phyloP scores from a whole-genome alignment of 768 basidiomycete genomes.

The Stropharia rugosoannulata region DNA sequence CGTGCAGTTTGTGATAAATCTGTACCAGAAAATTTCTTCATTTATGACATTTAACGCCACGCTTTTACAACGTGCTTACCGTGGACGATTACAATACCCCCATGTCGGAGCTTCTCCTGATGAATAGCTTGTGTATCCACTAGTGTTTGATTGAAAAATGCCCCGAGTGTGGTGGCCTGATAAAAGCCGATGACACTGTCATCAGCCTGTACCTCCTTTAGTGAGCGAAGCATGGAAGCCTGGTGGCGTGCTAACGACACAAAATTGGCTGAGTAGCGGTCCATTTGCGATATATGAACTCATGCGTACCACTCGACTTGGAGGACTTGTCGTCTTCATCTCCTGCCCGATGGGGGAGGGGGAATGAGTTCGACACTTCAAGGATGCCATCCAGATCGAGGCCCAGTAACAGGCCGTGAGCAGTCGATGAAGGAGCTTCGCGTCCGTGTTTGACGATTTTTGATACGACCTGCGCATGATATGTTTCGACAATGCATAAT shows the following conservation, averaged over 20 bases:
- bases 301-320: conserved; percentile 65
- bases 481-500: background rate
- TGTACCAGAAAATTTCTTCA: conserved; percentile 27
- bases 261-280: conserved; percentile 1
- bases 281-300: conserved; percentile 6
- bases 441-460: conserved; percentile 94
- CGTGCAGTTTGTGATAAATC: conserved; percentile 77
- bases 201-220: conserved; percentile 90
- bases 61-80: conserved; percentile 43
- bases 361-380: conserved; percentile 90
- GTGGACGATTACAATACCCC: conserved; percentile 83
- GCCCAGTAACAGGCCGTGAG: conserved; percentile 85
- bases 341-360: conserved; percentile 67
- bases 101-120: conserved; percentile 82
- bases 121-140: conserved; percentile 85
- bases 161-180: conserved; percentile 83
- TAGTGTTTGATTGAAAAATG: conserved; percentile 79
- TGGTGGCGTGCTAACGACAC: conserved; percentile 70
- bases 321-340: conserved; percentile 85
- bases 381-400: conserved; percentile 90
- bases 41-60: background rate
- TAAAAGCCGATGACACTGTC: conserved; percentile 95
- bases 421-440: conserved; percentile 70
- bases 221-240: conserved; percentile 77
- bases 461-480: conserved; percentile 67